These are phyloP conservation scores for Aspergillus wentii DNA, from an alignment of 495 filamentous ascomycete genomes.

Conservation along the genomic window DNA sequence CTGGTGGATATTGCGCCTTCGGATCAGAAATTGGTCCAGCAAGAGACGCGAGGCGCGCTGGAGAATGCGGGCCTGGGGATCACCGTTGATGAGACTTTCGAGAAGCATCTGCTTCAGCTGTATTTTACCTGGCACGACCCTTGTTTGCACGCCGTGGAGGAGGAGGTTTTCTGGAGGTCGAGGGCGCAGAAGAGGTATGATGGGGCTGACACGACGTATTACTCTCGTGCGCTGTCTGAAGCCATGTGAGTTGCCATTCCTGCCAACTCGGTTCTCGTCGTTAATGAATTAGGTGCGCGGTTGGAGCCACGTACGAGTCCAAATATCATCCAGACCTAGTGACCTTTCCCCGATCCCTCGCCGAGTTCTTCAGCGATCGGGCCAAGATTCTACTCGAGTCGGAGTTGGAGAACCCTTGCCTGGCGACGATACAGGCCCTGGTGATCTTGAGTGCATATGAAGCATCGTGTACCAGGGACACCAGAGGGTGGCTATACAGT, in stretches of 20 bases:
- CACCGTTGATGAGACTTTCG: conserved; percentile 12
- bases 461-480: conserved; percentile 16
- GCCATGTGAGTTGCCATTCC: no score
- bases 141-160: conserved; percentile 23
- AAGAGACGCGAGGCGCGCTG: conserved; percentile 6
- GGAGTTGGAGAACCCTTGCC: conserved; percentile 29
- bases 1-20: conserved; percentile 2
- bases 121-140: conserved; percentile 38
- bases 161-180: conserved; percentile 8
- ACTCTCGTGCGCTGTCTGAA: conserved; percentile 27
- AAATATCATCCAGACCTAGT: conserved; percentile 20
- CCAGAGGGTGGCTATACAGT: conserved; percentile 34
- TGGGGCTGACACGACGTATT: conserved; percentile 21
- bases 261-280: no score
- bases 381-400: conserved; percentile 27
- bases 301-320: conserved; percentile 24
- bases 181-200: conserved; percentile 10
- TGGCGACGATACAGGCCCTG: conserved; percentile 31
- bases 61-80: conserved; percentile 8
- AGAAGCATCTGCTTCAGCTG: conserved; percentile 28
- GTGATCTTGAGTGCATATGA: conserved; percentile 31
- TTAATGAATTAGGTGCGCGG: no score
- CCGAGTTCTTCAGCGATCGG: conserved; percentile 25
- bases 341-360: conserved; percentile 22
- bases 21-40: conserved; percentile 5